Evolutionary conservation across 352 stramenopile species (phyloP).

Genomic region (Phytophthora sansomeana): DNA sequence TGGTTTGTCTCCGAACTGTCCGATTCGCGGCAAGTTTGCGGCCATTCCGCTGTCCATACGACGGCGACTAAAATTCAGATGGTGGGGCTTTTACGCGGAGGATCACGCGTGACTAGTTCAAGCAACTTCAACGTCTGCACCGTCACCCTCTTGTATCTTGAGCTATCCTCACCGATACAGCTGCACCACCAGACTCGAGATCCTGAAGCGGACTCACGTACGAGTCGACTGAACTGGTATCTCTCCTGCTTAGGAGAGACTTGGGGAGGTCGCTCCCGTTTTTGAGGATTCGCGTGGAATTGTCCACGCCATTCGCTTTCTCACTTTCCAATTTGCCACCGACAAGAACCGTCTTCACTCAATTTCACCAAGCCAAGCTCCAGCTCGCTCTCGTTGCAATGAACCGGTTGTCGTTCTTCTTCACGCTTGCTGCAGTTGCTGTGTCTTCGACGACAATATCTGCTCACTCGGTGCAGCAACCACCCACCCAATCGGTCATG

Average conservation of each 20-base stretch:
- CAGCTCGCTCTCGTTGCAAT: slow-evolving; percentile 2
- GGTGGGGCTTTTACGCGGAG: slow-evolving; percentile 5
- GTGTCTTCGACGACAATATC: slow-evolving; percentile 4
- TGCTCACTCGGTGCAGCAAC: slow-evolving; percentile 25
- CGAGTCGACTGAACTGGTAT: not conserved
- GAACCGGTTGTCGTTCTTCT: slow-evolving; percentile 8
- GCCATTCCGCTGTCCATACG: not conserved
- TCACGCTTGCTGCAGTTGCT: slow-evolving; percentile 17
- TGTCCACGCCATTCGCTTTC: not conserved
- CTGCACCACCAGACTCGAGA: slow-evolving; percentile 34
- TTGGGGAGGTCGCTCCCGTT: not conserved
- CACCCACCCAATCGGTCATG: slow-evolving; percentile 15
- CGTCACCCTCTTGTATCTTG: slow-evolving; percentile 12
- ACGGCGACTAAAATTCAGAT: slow-evolving; percentile 21
- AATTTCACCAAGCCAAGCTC: not conserved
- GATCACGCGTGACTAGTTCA: slow-evolving; percentile 11
- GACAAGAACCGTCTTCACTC: slow-evolving; percentile 1
- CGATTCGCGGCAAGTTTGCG: not conserved
- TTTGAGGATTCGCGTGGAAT: slow-evolving; percentile 20
- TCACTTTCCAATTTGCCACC: slow-evolving; percentile 32
- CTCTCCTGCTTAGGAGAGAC: too few relatives aligned
- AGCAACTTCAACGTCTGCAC: slow-evolving; percentile 18
- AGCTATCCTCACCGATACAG: slow-evolving; percentile 26
- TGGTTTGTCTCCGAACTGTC: not conserved
- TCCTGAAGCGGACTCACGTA: not conserved